phyloP scores from a whole-genome alignment of 129 eudicot genomes.

The Flaveria robusta region DNA sequence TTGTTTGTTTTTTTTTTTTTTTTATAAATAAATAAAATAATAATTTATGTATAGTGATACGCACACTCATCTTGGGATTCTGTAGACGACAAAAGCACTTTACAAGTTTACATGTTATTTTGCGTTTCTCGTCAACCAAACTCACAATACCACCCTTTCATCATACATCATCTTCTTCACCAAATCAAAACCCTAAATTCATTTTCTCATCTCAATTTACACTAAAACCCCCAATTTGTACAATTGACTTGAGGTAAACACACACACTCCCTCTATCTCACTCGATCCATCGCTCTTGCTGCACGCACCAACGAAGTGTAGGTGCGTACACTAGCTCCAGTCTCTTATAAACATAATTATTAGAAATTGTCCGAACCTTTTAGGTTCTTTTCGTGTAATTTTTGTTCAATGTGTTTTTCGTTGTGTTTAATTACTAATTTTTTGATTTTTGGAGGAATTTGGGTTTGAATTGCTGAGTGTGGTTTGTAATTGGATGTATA shows the following conservation, averaged over 20 bases:
- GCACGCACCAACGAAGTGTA: slow-evolving; percentile 17
- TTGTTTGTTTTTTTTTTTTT: no score
- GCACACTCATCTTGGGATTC: not conserved
- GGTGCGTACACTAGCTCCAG: slow-evolving; percentile 2
- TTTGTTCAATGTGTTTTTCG: slow-evolving; percentile 6
- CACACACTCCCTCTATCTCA: not conserved
- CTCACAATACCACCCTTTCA: slow-evolving; percentile 4
- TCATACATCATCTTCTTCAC: not conserved
- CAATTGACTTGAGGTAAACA: not conserved
- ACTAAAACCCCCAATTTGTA: not conserved
- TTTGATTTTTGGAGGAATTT: not conserved
- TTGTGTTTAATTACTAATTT: slow-evolving; percentile 5
- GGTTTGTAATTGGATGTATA: slow-evolving; percentile 3
- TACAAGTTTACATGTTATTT: not conserved
- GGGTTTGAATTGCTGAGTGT: not conserved
- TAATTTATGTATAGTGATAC: not conserved
- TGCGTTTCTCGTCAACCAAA: slow-evolving; percentile 26
- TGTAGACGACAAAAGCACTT: slow-evolving; percentile 19
- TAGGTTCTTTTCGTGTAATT: not conserved
- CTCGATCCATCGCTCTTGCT: slow-evolving; percentile 3
- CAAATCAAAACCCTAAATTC: slow-evolving; percentile 29
- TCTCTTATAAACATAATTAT: not conserved
- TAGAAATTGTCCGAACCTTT: not conserved
- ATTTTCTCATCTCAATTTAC: not conserved
- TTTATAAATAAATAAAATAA: no score